Evolutionary conservation across 306 rosid species (phyloP), one percentile per base, ranked within the genome.

Genomic region (Begonia masoniana): DNA sequence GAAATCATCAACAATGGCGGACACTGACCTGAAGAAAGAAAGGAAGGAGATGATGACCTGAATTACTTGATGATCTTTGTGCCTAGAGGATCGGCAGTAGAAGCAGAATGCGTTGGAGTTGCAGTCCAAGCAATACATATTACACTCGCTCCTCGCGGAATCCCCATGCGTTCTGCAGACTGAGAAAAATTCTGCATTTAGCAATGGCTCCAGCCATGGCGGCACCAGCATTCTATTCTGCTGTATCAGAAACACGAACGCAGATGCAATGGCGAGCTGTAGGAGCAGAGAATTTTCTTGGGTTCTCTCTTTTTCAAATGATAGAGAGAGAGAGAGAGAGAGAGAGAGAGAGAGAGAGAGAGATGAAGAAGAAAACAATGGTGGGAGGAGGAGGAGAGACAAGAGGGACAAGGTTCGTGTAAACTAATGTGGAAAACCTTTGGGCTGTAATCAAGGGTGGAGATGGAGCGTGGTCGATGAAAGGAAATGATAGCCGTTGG

Each of bases 391-490:
- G 39, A 3, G 39, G 39, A 31, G 39, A 31, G 7, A 64, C 60
- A 66, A 77, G 76, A 74, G 72, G 76, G 62, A 78, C 71, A 70
- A 62, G 69, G 55, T 39, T 56, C 63, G 13, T 7, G 70, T 49
- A 71, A 73, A 77, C 61, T 66, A 79, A 39, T 60, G 69, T 55
- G 53, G 62, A 31, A 71, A 23, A 60, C 43, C 43, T 15, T 31
- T 48, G 4, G 16, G 1, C 15, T 4, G 55, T 71, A 47, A 91
- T 57, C 70, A 43, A 91, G 64, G 92, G 94, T 7, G 47, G 63
- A 60, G 84, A 83, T 81, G 17, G 47, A 64, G 60, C 64, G 71
- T 58, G 71, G 84, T 81, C 79, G 86, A 71, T 75, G 63, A 59
- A 56, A 75, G 43, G 5, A 0, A 1, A 9, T 5, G 0, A 0